Percentiles rank a stretch among this genome's conserved stretches.
Conservation (phyloP, 1,284 basidiomycete genomes). For the Thecaphora frezii region DNA sequence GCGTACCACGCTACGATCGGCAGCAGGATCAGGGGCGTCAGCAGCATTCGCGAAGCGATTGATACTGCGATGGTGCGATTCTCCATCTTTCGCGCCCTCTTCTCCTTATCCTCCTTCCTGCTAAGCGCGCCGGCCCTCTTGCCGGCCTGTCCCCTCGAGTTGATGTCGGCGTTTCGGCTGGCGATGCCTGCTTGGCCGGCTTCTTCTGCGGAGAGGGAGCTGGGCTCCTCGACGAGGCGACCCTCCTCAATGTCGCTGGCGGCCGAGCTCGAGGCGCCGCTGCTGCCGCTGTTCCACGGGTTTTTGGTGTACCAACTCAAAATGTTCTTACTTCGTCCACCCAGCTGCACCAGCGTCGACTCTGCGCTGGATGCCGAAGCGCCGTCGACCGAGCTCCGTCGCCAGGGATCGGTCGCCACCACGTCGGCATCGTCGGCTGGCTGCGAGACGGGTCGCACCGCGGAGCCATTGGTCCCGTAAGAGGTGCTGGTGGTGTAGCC, state of each 20-base stretch:
- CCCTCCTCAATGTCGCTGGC: conserved; percentile 25
- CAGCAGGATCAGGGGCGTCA: conserved; percentile 74
- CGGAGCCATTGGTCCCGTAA: background rate
- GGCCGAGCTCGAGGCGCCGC: conserved; percentile 7
- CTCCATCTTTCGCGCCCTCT: conserved; percentile 25
- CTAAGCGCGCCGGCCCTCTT: conserved; percentile 15
- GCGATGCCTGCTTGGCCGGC: conserved; percentile 10
- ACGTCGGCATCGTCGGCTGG: conserved; percentile 1
- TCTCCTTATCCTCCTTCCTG: conserved; percentile 7
- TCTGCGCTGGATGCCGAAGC: conserved; percentile 11
- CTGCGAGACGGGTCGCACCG: background rate
- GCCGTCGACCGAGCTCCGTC: conserved; percentile 20
- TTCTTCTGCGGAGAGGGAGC: conserved; percentile 3
- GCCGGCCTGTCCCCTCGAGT: conserved; percentile 20
- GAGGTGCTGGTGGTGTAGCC: background rate
- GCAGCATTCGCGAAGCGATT: conserved; percentile 77
- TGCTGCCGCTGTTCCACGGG: conserved; percentile 34
- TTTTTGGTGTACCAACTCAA: conserved; percentile 39
- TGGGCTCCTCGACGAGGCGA: conserved; percentile 18
- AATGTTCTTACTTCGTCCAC: conserved; percentile 17
- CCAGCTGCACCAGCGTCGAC: conserved; percentile 25
- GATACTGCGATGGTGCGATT: conserved; percentile 78
- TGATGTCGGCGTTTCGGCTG: conserved; percentile 30
- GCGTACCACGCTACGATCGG: conserved; percentile 50
- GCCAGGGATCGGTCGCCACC: conserved; percentile 24